Base-by-base conservation (phyloP, 257 asterid species). In the Petunia axillaris region DNA sequence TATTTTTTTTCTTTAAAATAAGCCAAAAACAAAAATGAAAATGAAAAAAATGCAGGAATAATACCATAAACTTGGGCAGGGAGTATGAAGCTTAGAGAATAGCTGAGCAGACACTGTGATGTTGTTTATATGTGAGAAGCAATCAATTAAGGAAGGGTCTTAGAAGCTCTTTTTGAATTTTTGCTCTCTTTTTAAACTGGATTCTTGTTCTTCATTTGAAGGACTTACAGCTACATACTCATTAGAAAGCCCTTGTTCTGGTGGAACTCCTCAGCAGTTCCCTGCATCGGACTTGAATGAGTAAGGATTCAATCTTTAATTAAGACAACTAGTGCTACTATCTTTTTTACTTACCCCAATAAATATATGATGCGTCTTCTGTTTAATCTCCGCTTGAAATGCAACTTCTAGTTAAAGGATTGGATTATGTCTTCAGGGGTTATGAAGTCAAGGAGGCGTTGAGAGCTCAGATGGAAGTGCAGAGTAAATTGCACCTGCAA, bases 401-500 rank as follows among this genome's bases (percentile, higher is more conserved):
- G 44, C 62, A 11, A 43, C 60, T 6, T 11, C 3, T 78, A 16
- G 66, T 67, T 48, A 77, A 75, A 78, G 70, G 58, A 52, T 58
- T 78, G 78, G 37, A 77, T 81, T 77, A 83, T 76, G 82, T 84
- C 66, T 67, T 4, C 78, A 93, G 98, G 91, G 98, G 97, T 80
- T 91, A 88, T 84, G 97, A 89, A 87, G 97, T 93, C 60, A 92
- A 93, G 90, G 98, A 93, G 89, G 98, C 98, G 41, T 82, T 93
- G 81, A 87, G 98, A 88, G 97, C 92, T 70, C 98, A 93, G 77
- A 93, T 93, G 98, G 98, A 93, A 90, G 98, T 93, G 81, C 94
- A 93, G 81, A 93, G 97, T 84, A 89, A 93, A 82, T 90, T 93
- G 39, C 97, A 93, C 87, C 80, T 92, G 87, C 98, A 92, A 92